Conservation (phyloP, 306 rosid genomes). For the Acacia confusa region DNA sequence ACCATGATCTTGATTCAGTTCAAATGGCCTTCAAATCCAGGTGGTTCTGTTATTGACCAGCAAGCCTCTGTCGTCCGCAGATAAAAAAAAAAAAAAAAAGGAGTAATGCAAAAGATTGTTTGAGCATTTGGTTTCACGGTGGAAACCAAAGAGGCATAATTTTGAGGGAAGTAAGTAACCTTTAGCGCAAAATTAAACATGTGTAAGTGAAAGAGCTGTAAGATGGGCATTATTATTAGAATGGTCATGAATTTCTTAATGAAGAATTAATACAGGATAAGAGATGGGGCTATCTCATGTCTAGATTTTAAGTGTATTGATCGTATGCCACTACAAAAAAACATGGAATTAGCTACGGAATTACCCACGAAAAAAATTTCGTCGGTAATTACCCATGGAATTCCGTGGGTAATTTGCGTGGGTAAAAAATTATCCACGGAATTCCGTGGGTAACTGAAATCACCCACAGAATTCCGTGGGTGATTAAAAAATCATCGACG, state of each 20-base stretch:
- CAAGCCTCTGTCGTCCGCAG: slow-evolving; percentile 49
- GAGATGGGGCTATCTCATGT: slow-evolving; percentile 11
- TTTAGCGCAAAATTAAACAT: no score
- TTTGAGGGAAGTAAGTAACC: not conserved
- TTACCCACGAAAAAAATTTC: no score
- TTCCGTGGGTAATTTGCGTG: no score
- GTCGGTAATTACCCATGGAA: no score
- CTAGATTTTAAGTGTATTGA: slow-evolving; percentile 16
- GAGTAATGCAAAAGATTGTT: slow-evolving; percentile 15
- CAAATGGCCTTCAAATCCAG: slow-evolving; percentile 42
- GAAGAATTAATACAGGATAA: not conserved
- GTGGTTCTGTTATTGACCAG: slow-evolving; percentile 41
- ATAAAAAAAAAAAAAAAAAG: not conserved
- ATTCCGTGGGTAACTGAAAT: no score
- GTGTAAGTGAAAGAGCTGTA: not conserved
- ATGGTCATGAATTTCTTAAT: not conserved
- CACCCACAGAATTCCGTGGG: no score
- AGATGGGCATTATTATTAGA: not conserved
- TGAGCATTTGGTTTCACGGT: not conserved
- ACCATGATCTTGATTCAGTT: slow-evolving; percentile 97
- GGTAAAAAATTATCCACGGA: no score
- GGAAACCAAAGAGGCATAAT: not conserved
- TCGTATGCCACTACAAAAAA: no score
- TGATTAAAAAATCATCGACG: no score
- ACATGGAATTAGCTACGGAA: no score